Base-by-base conservation (phyloP, 2,329 filamentous ascomycete species). In the Malbranchea zuffiana region DNA sequence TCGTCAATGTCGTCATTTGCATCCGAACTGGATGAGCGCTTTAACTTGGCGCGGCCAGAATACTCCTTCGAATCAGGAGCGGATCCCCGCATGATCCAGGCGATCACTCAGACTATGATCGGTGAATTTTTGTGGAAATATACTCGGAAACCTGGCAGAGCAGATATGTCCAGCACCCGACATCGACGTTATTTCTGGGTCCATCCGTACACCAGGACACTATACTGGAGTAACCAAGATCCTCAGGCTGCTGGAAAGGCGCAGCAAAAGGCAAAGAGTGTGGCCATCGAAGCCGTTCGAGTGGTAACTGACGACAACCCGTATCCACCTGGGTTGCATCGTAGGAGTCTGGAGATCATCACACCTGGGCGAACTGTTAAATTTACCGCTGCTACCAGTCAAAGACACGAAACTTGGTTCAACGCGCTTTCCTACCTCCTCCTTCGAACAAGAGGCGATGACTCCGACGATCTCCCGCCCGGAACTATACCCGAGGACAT, bases 41-140 rank as follows among this genome's bases (percentile, higher is more conserved):
- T 98, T 68, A 86, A 92, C 54, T 79, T 85, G 26, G 71, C 75
- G 7, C 62, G 59, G 40, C 72, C 72, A 37, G 51, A 66, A 5
- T 61, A 67, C 31, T 79, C 78, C 10, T 72, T 90, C 42, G 74
- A 76, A 6, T 68, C 77, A 13, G 74, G 74, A 45, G 93, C 86
- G 4, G 90, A 98, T 62, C 88, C 88, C 44, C 82, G 88, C 50
- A 95, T 98, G 86, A 96, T 98, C 49, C 86, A 95, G 64, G 90
- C 90, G 32, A 95, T 98, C 47, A 98, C 90, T 2, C 88, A 98
- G 61, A 96, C 90, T 12, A 98, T 98, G 90, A 96, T 98, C 54
- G 90, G 90, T 39, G 90, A 98, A 59, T 96, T 88, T 59, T 69
- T 98, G 26, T 98, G 90, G 90, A 98, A 98, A 60, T 98, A 98